Percentiles rank a stretch among this genome's conserved stretches.
phyloP scores from a whole-genome alignment of 2,329 filamentous ascomycete species.

The Curvularia hawaiiensis region DNA sequence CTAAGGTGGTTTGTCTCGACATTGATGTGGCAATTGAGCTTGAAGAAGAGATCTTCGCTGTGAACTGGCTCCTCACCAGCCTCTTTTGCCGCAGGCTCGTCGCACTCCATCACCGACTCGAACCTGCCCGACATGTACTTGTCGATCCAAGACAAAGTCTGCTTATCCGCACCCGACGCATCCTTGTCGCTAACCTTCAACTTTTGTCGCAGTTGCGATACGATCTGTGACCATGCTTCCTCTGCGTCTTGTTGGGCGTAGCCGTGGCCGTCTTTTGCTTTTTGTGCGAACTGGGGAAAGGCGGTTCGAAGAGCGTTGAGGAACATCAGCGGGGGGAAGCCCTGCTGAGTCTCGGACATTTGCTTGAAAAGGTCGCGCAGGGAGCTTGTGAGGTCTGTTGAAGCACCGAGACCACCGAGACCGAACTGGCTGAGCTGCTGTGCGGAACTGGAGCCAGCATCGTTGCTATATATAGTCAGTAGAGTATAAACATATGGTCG shows the following conservation, averaged over 20 bases:
- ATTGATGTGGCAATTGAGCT: slow-evolving; percentile 95
- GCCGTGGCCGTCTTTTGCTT: slow-evolving; percentile 77
- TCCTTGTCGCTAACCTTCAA: slow-evolving; percentile 66
- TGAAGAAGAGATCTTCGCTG: slow-evolving; percentile 78
- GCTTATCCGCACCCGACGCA: slow-evolving; percentile 41
- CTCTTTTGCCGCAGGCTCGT: slow-evolving; percentile 78
- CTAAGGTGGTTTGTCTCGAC: slow-evolving; percentile 84
- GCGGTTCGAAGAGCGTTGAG: slow-evolving; percentile 76
- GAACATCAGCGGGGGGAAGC: slow-evolving; percentile 84
- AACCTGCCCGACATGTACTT: slow-evolving; percentile 88
- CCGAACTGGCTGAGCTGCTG: slow-evolving; percentile 56
- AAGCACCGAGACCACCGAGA: slow-evolving; percentile 62
- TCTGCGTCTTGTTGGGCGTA: slow-evolving; percentile 99
- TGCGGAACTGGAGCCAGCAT: slow-evolving; percentile 39
- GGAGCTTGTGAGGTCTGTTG: slow-evolving; percentile 74
- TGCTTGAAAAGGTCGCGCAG: slow-evolving; percentile 84
- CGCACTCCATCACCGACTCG: slow-evolving; percentile 77
- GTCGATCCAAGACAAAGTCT: slow-evolving; percentile 76
- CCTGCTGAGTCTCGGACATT: slow-evolving; percentile 87
- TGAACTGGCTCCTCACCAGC: slow-evolving; percentile 72
- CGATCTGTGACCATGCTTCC: slow-evolving; percentile 96
- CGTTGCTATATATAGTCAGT: slow-evolving; percentile 31
- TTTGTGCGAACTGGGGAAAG: slow-evolving; percentile 94
- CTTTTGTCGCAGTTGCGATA: slow-evolving; percentile 80
- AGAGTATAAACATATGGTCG: background rate